Conservation (phyloP, 208 protist species). For the Leishmania amazonensis region DNA sequence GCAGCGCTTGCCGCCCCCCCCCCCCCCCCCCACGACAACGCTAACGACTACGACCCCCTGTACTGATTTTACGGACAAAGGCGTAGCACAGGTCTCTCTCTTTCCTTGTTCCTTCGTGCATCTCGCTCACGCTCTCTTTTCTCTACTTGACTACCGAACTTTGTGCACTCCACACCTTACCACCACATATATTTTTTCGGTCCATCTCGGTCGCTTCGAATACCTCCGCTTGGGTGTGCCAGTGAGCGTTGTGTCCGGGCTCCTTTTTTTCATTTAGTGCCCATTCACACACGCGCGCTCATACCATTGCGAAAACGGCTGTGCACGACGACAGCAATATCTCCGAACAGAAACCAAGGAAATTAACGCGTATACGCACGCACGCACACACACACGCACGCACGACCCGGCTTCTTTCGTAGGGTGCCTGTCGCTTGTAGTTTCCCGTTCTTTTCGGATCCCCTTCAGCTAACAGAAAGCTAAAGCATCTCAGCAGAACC, state of each 20-base stretch:
- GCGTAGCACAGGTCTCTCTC: neutral
- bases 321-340: neutral
- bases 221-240: neutral
- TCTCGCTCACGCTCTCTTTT: neutral
- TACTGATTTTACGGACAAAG: neutral
- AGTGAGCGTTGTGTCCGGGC: neutral
- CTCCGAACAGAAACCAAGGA: neutral
- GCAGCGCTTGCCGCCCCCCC: neutral
- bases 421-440: neutral
- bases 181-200: neutral
- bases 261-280: neutral
- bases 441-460: neutral
- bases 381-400: neutral
- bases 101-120: neutral
- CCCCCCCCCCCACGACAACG: neutral
- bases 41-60: neutral
- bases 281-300: neutral
- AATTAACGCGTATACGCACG: slow-evolving; percentile 3
- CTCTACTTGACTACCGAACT: neutral
- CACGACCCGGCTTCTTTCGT: neutral
- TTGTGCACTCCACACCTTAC: neutral
- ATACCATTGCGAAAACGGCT: neutral
- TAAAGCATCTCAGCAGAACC: neutral
- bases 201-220: neutral
- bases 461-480: neutral